Conservation (phyloP, 176 grass and related monocot genomes). For the Chrysopogon serrulatus region DNA sequence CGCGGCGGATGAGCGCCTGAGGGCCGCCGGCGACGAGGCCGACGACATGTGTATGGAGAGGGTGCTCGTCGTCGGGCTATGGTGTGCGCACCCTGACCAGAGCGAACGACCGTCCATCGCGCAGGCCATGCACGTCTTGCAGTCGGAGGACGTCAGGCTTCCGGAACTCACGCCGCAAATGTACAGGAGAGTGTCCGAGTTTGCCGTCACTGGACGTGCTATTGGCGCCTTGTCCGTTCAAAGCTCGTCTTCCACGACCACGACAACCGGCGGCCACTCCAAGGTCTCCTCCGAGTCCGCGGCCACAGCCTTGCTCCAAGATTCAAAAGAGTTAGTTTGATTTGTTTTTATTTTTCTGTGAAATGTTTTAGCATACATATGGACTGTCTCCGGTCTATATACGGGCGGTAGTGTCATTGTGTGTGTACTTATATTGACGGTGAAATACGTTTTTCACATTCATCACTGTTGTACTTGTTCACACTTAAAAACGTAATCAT, state of each 20-base stretch:
- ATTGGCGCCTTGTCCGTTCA: background rate
- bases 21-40: background rate
- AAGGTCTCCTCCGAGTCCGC: background rate
- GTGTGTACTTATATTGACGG: no score
- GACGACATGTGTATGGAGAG: constrained; percentile 10
- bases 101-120: no score
- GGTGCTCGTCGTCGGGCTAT: no score
- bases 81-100: no score
- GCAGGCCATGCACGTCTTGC: constrained; percentile 9
- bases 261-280: background rate
- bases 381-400: no score
- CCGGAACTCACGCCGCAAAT: constrained; percentile 34
- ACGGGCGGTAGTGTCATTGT: no score
- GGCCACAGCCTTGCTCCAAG: no score
- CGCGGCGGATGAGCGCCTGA: constrained; percentile 32
- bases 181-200: background rate
- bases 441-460: background rate
- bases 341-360: no score
- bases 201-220: background rate
- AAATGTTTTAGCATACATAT: no score
- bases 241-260: background rate
- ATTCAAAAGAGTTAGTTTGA: no score
- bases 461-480: no score
- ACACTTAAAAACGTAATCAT: no score
- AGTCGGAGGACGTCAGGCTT: constrained; percentile 21